Evolutionary conservation across 2,329 filamentous ascomycete species (phyloP), one percentile per base, ranked within the genome.

Genomic region (Cladorrhinum sp.): DNA sequence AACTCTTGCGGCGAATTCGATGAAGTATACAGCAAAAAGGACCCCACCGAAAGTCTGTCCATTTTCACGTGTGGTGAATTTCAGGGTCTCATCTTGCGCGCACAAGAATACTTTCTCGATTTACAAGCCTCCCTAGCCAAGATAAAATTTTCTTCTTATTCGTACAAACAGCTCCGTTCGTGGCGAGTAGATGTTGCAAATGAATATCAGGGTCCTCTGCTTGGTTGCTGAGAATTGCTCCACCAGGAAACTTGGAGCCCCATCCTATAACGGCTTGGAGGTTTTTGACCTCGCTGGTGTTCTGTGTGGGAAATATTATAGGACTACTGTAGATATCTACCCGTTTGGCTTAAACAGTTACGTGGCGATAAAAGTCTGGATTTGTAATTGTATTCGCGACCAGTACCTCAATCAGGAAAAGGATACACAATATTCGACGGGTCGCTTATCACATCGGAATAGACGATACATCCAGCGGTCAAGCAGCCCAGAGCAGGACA

Each of bases 331-430:
- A 13, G 13, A 32, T 32, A 32, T 13, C 6, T 32, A 32, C 29
- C 29, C n/a, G n/a, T n/a, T n/a, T n/a, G n/a, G n/a, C n/a, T n/a
- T n/a, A n/a, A n/a, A n/a, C 32, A 32, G 20, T 51, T 57, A 38
- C 41, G 55, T 50, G 55, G 55, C 41, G 45, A 36, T 36, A 18
- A 24, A 23, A 50, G 10, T 20, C 32, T 48, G 27, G 52, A 55
- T 32, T 22, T 27, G 32, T 36, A 36, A 36, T 9, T 2, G 16
- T 12, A 36, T 16, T 36, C 32, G 32, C 32, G 16, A 36, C 16
- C 32, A 36, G 32, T 36, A 13, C 32, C 32, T 36, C 16, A 12
- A 36, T 36, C 32, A 36, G 32, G 32, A 36, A 36, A 36, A 36
- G 9, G 32, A 45, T 45, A 45, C 41, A 45, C 41, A 4, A 3